Base-by-base conservation (phyloP, 192 early-diverging fungal genomes). In the Geranomyces michiganensis region DNA sequence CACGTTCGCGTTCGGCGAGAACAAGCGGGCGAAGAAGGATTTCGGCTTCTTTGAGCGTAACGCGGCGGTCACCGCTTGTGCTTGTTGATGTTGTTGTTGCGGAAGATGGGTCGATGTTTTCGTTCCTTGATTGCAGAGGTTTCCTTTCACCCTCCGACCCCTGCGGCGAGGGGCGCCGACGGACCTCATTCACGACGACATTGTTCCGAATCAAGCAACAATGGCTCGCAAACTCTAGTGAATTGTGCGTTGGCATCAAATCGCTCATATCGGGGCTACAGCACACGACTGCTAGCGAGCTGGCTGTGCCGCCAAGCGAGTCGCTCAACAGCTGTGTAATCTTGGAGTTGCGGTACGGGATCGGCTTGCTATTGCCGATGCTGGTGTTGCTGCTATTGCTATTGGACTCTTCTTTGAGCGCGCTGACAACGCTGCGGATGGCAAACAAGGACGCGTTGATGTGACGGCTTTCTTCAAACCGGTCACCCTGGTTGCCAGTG, bases 361-460 rank as follows among this genome's bases (percentile, higher is more conserved):
- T 63, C 43, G 66, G 71, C 62, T 32, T 1, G 7, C 66, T 49
- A 31, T 59, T 67, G 15, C 5, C 36, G 36, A 7, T 41, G 36
- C 36, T 41, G 36, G 3, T 41, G 36, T 10, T 41, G 36, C 36
- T 41, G 36, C 36, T 41, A 12, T 10, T 41, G 36, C 3, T 41
- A 10, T 41, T 41, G 36, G 36, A 41, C 36, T 41, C 36, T 41
- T 73, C 71, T 46, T 73, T 73, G 29, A 73, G 43, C 43, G 71
- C 71, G 14, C 46, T 26, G 41, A 65, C 51, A 1, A 73, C 71
- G 14, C 13, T 24, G 33, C 71, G 71, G n/a, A 73, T 63, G 21
- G 71, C 71, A 58, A 73, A 73, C 0, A 73, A 32, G n/a, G 71
- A 73, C 1, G 71, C 41, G 56, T 73, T 73, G 30, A 73, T 73